Evolutionary conservation across 202 grass and related monocot species (phyloP), one percentile per base, ranked within the genome.

Genomic region (Setaria italica): DNA sequence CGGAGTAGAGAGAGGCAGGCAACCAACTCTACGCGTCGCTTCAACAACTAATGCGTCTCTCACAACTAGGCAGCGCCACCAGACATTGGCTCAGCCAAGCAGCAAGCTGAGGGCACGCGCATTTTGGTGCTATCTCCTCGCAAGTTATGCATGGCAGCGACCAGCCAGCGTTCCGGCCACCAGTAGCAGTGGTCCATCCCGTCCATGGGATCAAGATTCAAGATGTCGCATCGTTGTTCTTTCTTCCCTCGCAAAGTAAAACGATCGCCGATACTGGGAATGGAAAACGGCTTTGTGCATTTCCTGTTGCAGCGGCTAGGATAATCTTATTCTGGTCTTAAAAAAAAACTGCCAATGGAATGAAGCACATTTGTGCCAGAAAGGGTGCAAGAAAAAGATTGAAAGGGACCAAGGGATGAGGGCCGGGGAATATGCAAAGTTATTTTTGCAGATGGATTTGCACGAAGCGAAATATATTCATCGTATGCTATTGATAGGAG

Each of bases 321-420:
- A 15, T 71, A 7, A 47, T 71, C 20, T 70, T 46, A 20, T 13
- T 71, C 21, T 7, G 21, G 41, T 45, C 41, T 46, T 14, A 2
- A 45, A 70, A 46, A 69, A 41, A 25, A 25, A 25, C 25, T 6
- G 39, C 39, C 39, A 41, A 41, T 6, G 39, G 39, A 59, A 69
- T 32, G 49, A 45, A 12, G 5, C 74, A 59, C 7, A 89, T 60
- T 15, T 62, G 37, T 81, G 45, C 82, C 42, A 3, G 12, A 30
- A 74, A 66, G 16, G 58, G 58, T 0, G 0, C 16, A 15, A 68
- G 60, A 8, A 53, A 67, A 90, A 68, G 48, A 68, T 74, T 13
- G 67, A 67, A 62, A 84, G 80, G 45, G 84, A 90, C 80, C 11
- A 70, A 84, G 68, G 60, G 35, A 75, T 63, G 35, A 4, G 11